Base-by-base conservation (phyloP, 83 land plant species). In the Isoetes engelmannii region DNA sequence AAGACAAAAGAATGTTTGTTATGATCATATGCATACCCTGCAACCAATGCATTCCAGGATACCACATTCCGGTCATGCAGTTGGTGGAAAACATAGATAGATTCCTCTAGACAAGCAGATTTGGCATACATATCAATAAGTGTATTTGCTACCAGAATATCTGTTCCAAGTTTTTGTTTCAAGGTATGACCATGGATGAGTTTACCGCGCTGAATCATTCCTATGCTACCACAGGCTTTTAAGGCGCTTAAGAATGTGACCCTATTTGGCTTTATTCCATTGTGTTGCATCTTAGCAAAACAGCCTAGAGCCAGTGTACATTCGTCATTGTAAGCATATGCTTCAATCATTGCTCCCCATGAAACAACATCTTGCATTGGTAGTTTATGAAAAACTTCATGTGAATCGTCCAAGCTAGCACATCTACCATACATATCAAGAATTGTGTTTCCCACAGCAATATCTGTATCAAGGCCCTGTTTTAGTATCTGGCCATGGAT, bases 91-190 rank as follows among this genome's bases (percentile, higher is more conserved):
- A 65, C 46, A 13, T 10, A 17, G 51, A 5, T 7, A 6, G 72
- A 47, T 6, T 37, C 72, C 13, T 20, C 45, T 7, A 45, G 68
- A 43, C 62, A 56, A 7, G 63, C 63, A 21, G 47, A 69, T 10
- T 57, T 69, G 4, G 67, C 21, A 57, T 56, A 69, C 72, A 69
- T 56, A 63, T 56, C 72, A 57, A 53, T 44, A 13, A 69, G 68
- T 18, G 37, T 47, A 41, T 45, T 65, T n/a, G 53, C 51, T 12
- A 45, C 5, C 12, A 13, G 12, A 45, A 47, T 13, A 46, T 47
- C 68, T 13, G 49, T 3, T 9, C 49, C 68, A 9, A 45, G 15
- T 41, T 53, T 53, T 15, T 20, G 19, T 7, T 13, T 45, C 5
- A 65, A 15, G n/a, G 49, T 7, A 9, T 45, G 51, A 7, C 48